Percentiles rank a stretch among this genome's conserved stretches.
These are phyloP conservation scores for Wallacemonas sp. DNA, from an alignment of 208 protist genomes.

Conservation along the genomic window DNA sequence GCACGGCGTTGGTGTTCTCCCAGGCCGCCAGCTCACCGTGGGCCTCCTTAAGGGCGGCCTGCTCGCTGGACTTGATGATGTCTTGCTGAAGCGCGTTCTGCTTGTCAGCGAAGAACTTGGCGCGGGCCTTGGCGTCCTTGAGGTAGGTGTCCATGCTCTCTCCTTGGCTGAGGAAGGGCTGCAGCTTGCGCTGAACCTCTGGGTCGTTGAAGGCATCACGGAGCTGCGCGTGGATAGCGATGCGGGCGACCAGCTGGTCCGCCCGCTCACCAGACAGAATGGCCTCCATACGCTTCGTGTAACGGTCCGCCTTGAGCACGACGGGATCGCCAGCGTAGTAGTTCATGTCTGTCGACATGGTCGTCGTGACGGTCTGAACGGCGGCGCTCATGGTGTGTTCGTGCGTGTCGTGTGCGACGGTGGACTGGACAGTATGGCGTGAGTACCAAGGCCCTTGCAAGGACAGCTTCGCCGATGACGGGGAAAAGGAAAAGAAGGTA, in stretches of 20 bases:
- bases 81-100: constrained; percentile 66
- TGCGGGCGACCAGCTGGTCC: constrained; percentile 64
- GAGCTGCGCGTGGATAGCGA: constrained; percentile 82
- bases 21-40: constrained; percentile 75
- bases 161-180: constrained; percentile 49
- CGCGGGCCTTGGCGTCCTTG: constrained; percentile 52
- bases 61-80: constrained; percentile 56
- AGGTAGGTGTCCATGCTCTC: constrained; percentile 48
- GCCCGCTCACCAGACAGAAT: constrained; percentile 47
- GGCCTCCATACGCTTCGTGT: constrained; percentile 39
- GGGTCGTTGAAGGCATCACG: constrained; percentile 60
- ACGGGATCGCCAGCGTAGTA: constrained; percentile 77
- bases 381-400: constrained; percentile 38
- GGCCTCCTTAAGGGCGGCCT: constrained; percentile 65
- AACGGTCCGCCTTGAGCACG: constrained; percentile 39
- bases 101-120: constrained; percentile 76
- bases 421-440: no score
- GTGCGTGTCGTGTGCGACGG: no score
- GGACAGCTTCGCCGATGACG: no score
- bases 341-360: constrained; percentile 71
- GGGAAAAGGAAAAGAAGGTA: constrained; percentile 4
- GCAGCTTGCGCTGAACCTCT: constrained; percentile 49
- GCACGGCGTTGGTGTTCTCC: constrained; percentile 78
- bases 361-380: constrained; percentile 49
- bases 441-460: no score